Base-by-base conservation (phyloP, 352 stramenopile genomes). In the Pythium graminicola region DNA sequence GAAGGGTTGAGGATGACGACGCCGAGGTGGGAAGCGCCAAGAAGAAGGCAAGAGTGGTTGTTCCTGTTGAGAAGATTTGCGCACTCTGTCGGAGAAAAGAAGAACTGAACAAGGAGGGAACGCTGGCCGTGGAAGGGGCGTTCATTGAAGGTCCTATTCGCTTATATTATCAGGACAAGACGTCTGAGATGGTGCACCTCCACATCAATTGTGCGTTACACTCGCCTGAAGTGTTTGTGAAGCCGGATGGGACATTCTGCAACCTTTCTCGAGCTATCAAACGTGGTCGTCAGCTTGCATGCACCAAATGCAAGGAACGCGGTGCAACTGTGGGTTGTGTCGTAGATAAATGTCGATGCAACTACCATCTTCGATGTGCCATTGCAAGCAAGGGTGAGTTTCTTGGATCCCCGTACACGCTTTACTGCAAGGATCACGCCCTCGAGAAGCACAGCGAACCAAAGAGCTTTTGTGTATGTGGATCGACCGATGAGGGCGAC, bases 201-300 rank as follows among this genome's bases (percentile, higher is more conserved):
- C 81, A 94, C 61, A 71, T 92, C 51, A 91, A 94, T 50, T 92
- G 78, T 33, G 79, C 81, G 38, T 52, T 90, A 4, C 81, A 94
- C 41, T 90, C 83, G 0, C 76, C 79, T 20, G 78, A 90, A 49
- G 81, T 91, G 27, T 92, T 86, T 42, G 79, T 92, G 14, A 87
- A 92, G 50, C 63, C 72, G 13, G 73, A 92, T 45, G 77, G 78
- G 29, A 73, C 83, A n/a, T 90, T 90, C 42, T 87, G 81, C 62
- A 88, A 90, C 42, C 52, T 93, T 26, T 66, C 73, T 0, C 81
- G 81, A 50, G 78, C 82, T 16, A 72, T 93, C 36, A 90, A 90
- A 50, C 73, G 79, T 17, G 79, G 80, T n/a, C 73, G 80, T 4
- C 78, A 89, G 52, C 68, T 93, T 14, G 73, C 82, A 39, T 94